Evolutionary conservation across 345 rosid species (phyloP).

Genomic region (Turnera subulata): DNA sequence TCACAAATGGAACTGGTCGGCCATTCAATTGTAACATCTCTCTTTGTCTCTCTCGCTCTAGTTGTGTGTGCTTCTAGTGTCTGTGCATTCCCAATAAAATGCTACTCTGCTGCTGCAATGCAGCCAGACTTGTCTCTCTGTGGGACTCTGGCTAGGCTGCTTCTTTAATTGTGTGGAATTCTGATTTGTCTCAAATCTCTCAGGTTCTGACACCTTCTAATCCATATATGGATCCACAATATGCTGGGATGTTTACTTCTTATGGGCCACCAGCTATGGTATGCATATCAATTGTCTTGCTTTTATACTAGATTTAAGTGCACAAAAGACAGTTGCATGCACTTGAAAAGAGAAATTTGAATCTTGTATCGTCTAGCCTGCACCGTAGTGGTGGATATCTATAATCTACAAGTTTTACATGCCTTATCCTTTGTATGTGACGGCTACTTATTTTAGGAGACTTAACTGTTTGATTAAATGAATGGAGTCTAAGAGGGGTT

Average conservation of each 20-base stretch:
- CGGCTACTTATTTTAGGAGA: no score
- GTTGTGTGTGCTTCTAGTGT: neutral
- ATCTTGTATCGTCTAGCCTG: neutral
- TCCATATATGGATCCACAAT: slow-evolving; percentile 49
- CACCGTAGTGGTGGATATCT: no score
- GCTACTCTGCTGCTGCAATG: neutral
- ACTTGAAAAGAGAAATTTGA: slow-evolving; percentile 3
- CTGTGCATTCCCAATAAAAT: neutral
- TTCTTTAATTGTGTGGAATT: neutral
- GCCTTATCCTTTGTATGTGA: no score
- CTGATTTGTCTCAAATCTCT: slow-evolving; percentile 12
- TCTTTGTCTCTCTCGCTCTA: slow-evolving; percentile 6
- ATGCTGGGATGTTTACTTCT: slow-evolving; percentile 36
- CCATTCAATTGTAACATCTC: slow-evolving; percentile 53
- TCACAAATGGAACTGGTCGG: slow-evolving; percentile 63
- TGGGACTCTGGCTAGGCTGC: slow-evolving; percentile 6
- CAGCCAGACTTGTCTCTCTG: slow-evolving; percentile 2
- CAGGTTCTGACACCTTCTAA: slow-evolving; percentile 56
- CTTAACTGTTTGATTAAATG: no score
- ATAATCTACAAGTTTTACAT: no score
- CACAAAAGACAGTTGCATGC: neutral
- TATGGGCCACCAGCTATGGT: slow-evolving; percentile 53
- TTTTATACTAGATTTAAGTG: neutral
- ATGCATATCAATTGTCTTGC: slow-evolving; percentile 15
- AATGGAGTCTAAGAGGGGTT: no score